A percentile compares a stretch with the other conserved stretches of the same genome.
These are phyloP conservation scores for Lachnellula subtilissima DNA, from an alignment of 2,329 filamentous ascomycete genomes.

Conservation along the genomic window DNA sequence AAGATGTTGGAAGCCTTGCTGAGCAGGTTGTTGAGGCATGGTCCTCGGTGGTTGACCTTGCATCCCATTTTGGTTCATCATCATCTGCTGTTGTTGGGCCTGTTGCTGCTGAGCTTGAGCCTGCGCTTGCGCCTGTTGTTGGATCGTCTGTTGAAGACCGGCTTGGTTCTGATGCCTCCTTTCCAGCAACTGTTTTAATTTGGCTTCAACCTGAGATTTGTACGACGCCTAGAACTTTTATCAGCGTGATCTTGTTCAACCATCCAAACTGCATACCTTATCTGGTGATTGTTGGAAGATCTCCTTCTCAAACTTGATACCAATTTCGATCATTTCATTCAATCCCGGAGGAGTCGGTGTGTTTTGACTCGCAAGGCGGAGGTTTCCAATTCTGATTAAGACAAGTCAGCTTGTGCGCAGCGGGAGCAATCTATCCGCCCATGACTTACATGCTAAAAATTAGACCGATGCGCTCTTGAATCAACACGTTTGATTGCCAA, in stretches of 20 bases:
- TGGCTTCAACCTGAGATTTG: constrained; percentile 24
- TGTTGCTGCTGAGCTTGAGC: constrained; percentile 38
- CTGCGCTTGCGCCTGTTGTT: constrained; percentile 34
- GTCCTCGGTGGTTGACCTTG: constrained; percentile 48
- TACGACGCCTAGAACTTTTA: constrained; percentile 25
- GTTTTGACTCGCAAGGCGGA: constrained; percentile 25
- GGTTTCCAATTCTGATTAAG: constrained; percentile 23
- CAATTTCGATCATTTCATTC: constrained; percentile 28
- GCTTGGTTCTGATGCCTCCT: constrained; percentile 25
- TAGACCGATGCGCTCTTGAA: constrained; percentile 27
- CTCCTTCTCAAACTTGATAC: constrained; percentile 28
- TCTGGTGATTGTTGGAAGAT: constrained; percentile 26
- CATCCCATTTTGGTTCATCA: constrained; percentile 49
- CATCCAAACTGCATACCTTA: constrained; percentile 20
- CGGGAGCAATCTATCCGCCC: background rate
- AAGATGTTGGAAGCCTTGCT: constrained; percentile 53
- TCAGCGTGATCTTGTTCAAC: constrained; percentile 4
- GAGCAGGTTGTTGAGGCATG: constrained; percentile 42
- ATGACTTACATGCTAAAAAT: constrained; percentile 31
- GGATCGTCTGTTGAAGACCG: constrained; percentile 41
- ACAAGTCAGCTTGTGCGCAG: background rate
- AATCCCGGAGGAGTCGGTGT: constrained; percentile 19
- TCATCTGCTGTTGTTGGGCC: constrained; percentile 44
- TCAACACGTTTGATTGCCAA: constrained; percentile 25
- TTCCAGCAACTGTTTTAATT: constrained; percentile 27